Evolutionary conservation across 352 stramenopile genomes (phyloP), one percentile per base, ranked within the genome.

Genomic region (Phytopythium delawarense): DNA sequence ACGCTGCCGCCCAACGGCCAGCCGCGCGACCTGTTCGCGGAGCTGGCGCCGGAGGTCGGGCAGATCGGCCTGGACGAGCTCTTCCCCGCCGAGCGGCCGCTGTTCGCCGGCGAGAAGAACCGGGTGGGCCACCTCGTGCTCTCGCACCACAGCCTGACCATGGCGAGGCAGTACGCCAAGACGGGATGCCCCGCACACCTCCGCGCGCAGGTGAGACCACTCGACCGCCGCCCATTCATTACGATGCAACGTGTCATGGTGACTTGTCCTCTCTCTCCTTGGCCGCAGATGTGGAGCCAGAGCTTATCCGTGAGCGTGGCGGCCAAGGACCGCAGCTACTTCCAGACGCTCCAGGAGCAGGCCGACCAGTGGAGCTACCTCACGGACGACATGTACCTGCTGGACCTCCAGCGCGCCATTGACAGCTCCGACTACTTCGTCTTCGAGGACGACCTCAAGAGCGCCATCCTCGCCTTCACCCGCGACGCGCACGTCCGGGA

Each of bases 361-460:
- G 74, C 71, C 7, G 35, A 46, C 15, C 53, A 65, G 20, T 83
- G 66, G 70, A 73, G 59, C 7, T 88, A 86, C 53, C 68, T 87
- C 49, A 92, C 81, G 0, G 84, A 92, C 59, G 78, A 86, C 64
- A 89, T 94, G 77, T 92, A 91, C 65, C 64, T 88, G 52, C 72
- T 94, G 20, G 84, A 94, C 50, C 72, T 92, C n/a, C 81, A 92
- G 69, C 82, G 88, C 54, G 78, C 78, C 5, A 78, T 87, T 53
- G 75, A 91, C 72, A 89, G 76, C 59, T 87, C 66, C 39, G 81
- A 94, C 61, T 91, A 92, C 57, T 92, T 94, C 65, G 79, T 90
- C 56, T 94, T 94, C 57, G 76, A 92, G 65, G 84, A 92, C 46
- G 73, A 85, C 34, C 72, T 94, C 46, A 73, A 86, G 60, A 85